Evolutionary conservation across 306 rosid genomes (phyloP).

Genomic region (Purshia tridentata): DNA sequence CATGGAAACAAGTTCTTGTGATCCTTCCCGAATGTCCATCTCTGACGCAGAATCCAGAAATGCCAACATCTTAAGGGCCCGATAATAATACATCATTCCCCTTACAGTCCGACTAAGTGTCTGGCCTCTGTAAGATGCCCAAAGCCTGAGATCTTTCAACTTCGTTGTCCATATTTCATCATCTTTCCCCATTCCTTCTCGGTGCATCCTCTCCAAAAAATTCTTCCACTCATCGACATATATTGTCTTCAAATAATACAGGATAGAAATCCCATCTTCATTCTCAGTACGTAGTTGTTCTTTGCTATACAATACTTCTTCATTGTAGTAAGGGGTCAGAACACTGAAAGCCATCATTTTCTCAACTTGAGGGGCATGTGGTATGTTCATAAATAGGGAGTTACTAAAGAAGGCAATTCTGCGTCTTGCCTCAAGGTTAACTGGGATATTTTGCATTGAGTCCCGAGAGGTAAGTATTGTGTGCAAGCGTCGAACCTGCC

Average conservation of each 20-base stretch:
- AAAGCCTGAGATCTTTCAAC: conserved; percentile 83
- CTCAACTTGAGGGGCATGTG: conserved; percentile 98
- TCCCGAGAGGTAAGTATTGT: conserved; percentile 87
- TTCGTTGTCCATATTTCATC: conserved; percentile 74
- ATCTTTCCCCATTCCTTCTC: conserved; percentile 76
- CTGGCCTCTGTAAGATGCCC: conserved; percentile 98
- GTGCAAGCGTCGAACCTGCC: conserved; percentile 84
- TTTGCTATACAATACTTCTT: conserved; percentile 70
- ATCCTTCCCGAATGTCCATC: conserved; percentile 87
- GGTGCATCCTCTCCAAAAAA: conserved; percentile 85
- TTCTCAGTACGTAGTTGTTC: conserved; percentile 87
- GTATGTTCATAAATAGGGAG: conserved; percentile 94
- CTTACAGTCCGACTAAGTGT: conserved; percentile 88
- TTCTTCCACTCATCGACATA: conserved; percentile 93
- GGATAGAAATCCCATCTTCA: conserved; percentile 87
- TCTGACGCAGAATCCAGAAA: conserved; percentile 96
- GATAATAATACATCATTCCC: conserved; percentile 96
- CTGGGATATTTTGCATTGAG: conserved; percentile 83
- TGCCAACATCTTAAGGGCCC: conserved; percentile 91
- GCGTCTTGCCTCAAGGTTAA: conserved; percentile 94
- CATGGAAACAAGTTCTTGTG: conserved; percentile 78
- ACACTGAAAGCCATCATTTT: conserved; percentile 98
- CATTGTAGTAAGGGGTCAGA: conserved; percentile 85
- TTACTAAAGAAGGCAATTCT: conserved; percentile 93
- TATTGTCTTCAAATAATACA: conserved; percentile 83